phyloP scores from a whole-genome alignment of 1,284 basidiomycete genomes.

The Cryptococcus sp. region DNA sequence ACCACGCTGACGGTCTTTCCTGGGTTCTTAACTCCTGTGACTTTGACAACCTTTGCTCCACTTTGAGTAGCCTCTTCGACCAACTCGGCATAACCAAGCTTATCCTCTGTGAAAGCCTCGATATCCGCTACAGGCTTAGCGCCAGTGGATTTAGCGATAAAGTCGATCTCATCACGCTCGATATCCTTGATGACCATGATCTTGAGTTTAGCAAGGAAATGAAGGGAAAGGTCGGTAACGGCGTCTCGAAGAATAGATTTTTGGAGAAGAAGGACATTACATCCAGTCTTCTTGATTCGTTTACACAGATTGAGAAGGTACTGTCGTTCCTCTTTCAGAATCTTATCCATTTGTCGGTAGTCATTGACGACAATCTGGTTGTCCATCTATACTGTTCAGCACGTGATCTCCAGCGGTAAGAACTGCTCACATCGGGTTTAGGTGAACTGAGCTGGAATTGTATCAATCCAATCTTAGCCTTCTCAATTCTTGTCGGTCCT shows the following conservation, averaged over 20 bases:
- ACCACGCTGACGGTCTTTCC: slow-evolving; percentile 94
- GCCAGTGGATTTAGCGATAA: slow-evolving; percentile 88
- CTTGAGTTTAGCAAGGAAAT: slow-evolving; percentile 95
- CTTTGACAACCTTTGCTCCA: slow-evolving; percentile 87
- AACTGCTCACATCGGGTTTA: slow-evolving; percentile 81
- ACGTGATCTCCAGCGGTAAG: not conserved
- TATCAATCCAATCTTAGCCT: slow-evolving; percentile 97
- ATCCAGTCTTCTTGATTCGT: slow-evolving; percentile 98
- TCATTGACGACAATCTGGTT: slow-evolving; percentile 99
- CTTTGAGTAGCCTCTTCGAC: slow-evolving; percentile 84
- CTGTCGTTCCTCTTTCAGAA: slow-evolving; percentile 97
- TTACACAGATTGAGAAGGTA: slow-evolving; percentile 98
- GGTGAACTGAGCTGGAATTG: slow-evolving; percentile 98
- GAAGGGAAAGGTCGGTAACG: slow-evolving; percentile 96
- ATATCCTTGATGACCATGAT: slow-evolving; percentile 97
- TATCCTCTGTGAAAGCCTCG: slow-evolving; percentile 98
- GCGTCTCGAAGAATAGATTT: slow-evolving; percentile 99
- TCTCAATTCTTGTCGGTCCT: slow-evolving; percentile 92
- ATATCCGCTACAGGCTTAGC: slow-evolving; percentile 98
- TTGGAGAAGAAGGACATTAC: slow-evolving; percentile 97
- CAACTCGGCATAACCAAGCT: slow-evolving; percentile 91
- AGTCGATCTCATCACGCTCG: slow-evolving; percentile 98
- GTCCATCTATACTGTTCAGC: slow-evolving; percentile 71
- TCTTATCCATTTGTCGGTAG: slow-evolving; percentile 99
- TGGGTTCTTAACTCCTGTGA: slow-evolving; percentile 91